A percentile compares a stretch with the other conserved stretches of the same genome.
phyloP scores from a whole-genome alignment of 148 eudicot genomes.

The Fagopyrum homotropicum region DNA sequence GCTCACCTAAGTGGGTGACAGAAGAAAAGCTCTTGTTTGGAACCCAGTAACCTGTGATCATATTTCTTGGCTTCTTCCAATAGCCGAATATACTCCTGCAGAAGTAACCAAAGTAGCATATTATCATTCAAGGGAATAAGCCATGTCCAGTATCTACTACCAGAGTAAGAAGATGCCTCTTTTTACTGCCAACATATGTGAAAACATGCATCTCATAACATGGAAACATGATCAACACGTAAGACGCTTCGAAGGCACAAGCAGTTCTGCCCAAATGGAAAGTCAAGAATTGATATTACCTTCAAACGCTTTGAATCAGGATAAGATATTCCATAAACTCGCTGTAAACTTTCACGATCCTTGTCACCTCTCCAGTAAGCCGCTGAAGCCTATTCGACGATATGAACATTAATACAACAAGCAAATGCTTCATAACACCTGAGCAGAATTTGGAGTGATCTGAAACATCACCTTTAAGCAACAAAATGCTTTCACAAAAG shows the following conservation, averaged over 20 bases:
- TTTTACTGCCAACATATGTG: neutral
- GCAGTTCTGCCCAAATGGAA: neutral
- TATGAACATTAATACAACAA: neutral
- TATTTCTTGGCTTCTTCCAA: slow-evolving; percentile 97
- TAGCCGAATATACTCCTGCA: slow-evolving; percentile 66
- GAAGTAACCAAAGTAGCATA: slow-evolving; percentile 5
- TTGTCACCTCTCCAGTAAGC: slow-evolving; percentile 97
- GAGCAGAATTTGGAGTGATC: neutral
- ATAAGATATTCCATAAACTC: slow-evolving; percentile 95
- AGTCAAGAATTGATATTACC: slow-evolving; percentile 26
- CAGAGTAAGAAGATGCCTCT: neutral
- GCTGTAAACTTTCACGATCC: slow-evolving; percentile 94
- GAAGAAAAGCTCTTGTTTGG: slow-evolving; percentile 92
- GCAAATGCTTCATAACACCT: neutral
- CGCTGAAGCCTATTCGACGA: slow-evolving; percentile 63
- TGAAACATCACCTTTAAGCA: slow-evolving; percentile 66
- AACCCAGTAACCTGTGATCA: slow-evolving; percentile 82
- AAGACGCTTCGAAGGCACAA: neutral
- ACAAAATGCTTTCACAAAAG: slow-evolving; percentile 82
- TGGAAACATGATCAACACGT: neutral
- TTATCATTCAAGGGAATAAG: neutral
- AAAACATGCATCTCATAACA: neutral
- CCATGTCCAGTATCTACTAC: neutral
- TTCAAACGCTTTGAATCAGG: slow-evolving; percentile 79
- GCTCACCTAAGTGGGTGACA: slow-evolving; percentile 87